Evolutionary conservation across 352 stramenopile species (phyloP).

Genomic region (Pythium aphanidermatum): DNA sequence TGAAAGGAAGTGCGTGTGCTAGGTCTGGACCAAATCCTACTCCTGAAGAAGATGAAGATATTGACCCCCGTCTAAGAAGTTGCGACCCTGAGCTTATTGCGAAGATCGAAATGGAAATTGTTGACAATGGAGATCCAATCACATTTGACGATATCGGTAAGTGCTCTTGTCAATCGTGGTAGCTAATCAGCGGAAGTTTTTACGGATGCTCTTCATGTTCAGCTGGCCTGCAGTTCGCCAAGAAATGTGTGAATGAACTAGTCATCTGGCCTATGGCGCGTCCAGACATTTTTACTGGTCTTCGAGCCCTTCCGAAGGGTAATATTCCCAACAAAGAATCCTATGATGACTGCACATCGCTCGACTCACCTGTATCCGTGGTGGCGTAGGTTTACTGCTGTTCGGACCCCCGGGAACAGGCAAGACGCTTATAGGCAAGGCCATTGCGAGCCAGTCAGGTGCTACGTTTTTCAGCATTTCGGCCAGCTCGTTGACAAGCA

Average conservation of each 20-base stretch:
- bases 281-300: slow-evolving; percentile 96
- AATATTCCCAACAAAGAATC: too few relatives aligned
- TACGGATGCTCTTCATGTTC: not conserved
- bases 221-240: slow-evolving; percentile 96
- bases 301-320: slow-evolving; percentile 90
- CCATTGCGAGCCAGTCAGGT: slow-evolving; percentile 96
- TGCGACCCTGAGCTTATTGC: slow-evolving; percentile 94
- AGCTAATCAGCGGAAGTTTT: not conserved
- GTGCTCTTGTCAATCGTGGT: not conserved
- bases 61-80: slow-evolving; percentile 92
- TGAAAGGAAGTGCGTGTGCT: too few relatives aligned
- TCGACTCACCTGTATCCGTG: too few relatives aligned
- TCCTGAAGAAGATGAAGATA: slow-evolving; percentile 60
- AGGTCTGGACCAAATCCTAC: too few relatives aligned
- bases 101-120: slow-evolving; percentile 97
- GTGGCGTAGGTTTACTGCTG: slow-evolving; percentile 90
- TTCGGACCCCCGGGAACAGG: slow-evolving; percentile 95
- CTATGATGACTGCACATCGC: too few relatives aligned
- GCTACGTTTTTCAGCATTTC: slow-evolving; percentile 99
- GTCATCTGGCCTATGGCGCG: slow-evolving; percentile 98
- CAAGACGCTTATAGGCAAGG: slow-evolving; percentile 99
- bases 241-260: slow-evolving; percentile 97
- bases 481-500: slow-evolving; percentile 97
- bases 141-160: slow-evolving; percentile 97
- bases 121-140: slow-evolving; percentile 89